These are phyloP conservation scores for Mortierella claussenii DNA, from an alignment of 192 early-diverging fungal genomes.

Conservation along the genomic window DNA sequence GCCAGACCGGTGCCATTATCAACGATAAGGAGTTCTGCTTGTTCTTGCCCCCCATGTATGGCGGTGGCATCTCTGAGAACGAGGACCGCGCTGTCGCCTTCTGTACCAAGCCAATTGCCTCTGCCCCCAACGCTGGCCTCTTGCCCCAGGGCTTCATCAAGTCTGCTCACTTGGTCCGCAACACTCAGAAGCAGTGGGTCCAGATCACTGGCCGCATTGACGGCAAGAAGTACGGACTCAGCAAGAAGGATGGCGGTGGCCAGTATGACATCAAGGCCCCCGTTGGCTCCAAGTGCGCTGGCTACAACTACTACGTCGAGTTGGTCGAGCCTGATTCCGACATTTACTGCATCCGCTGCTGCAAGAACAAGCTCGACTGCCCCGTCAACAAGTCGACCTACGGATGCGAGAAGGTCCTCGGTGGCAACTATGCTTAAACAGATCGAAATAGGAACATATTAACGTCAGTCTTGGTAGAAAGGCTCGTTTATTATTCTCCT, in stretches of 20 bases:
- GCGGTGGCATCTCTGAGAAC: conserved; percentile 53
- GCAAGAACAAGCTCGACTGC: conserved; percentile 48
- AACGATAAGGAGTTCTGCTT: conserved; percentile 56
- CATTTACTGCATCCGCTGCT: conserved; percentile 62
- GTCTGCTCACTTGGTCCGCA: conserved; percentile 49
- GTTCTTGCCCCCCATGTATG: conserved; percentile 59
- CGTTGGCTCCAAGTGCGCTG: conserved; percentile 54
- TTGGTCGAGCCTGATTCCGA: conserved; percentile 61
- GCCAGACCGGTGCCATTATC: conserved; percentile 28
- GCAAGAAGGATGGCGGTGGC: conserved; percentile 58
- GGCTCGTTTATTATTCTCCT: not conserved
- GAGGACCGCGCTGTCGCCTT: conserved; percentile 56
- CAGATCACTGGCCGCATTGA: conserved; percentile 66
- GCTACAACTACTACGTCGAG: conserved; percentile 62
- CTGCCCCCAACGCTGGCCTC: conserved; percentile 47
- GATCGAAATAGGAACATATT: not conserved
- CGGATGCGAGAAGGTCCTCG: conserved; percentile 40
- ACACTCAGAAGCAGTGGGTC: conserved; percentile 43
- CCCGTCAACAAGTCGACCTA: conserved; percentile 46
- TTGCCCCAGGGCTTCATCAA: conserved; percentile 57
- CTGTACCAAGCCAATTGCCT: conserved; percentile 52
- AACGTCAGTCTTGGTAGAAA: too few species aligned
- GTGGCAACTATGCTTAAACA: conserved; percentile 37
- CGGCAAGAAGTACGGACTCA: conserved; percentile 44
- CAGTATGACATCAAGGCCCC: conserved; percentile 63